Percentiles rank a stretch among this genome's conserved stretches.
These are phyloP conservation scores for Plasmopara muralis DNA, from an alignment of 352 stramenopile genomes.

Conservation along the genomic window DNA sequence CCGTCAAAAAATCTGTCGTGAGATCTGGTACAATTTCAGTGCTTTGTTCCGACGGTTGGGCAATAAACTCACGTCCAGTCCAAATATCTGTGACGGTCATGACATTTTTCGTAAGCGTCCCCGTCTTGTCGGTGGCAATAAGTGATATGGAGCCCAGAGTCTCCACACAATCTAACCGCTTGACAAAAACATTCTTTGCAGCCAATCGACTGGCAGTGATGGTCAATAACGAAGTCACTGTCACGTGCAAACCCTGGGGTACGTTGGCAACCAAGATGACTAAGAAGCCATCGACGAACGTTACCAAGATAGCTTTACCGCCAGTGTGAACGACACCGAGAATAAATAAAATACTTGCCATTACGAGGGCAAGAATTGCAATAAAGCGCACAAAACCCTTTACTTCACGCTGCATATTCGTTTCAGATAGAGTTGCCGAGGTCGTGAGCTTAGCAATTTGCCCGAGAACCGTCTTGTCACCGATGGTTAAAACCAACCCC, in stretches of 20 bases:
- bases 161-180: conserved; percentile 83
- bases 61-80: conserved; percentile 24
- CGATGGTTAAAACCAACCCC: conserved; percentile 37
- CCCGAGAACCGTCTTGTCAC: conserved; percentile 47
- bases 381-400: conserved; percentile 46
- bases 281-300: conserved; percentile 43
- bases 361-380: conserved; percentile 26
- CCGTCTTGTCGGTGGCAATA: conserved; percentile 91
- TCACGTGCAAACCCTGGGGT: conserved; percentile 87
- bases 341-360: conserved; percentile 26
- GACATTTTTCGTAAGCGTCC: conserved; percentile 82
- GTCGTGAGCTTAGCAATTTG: conserved; percentile 41
- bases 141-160: conserved; percentile 84
- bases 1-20: conserved; percentile 25
- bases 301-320: conserved; percentile 4
- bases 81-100: conserved; percentile 51
- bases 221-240: conserved; percentile 84
- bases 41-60: conserved; percentile 23
- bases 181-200: conserved; percentile 85
- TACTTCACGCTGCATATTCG: conserved; percentile 41
- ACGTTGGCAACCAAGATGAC: conserved; percentile 60
- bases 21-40: conserved; percentile 31
- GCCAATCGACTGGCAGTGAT: conserved; percentile 77
- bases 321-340: conserved; percentile 6
- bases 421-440: conserved; percentile 25